A percentile compares a stretch with the other conserved stretches of the same genome.
These are phyloP conservation scores for Pelargonium nanum DNA, from an alignment of 345 rosid species.

Conservation along the genomic window DNA sequence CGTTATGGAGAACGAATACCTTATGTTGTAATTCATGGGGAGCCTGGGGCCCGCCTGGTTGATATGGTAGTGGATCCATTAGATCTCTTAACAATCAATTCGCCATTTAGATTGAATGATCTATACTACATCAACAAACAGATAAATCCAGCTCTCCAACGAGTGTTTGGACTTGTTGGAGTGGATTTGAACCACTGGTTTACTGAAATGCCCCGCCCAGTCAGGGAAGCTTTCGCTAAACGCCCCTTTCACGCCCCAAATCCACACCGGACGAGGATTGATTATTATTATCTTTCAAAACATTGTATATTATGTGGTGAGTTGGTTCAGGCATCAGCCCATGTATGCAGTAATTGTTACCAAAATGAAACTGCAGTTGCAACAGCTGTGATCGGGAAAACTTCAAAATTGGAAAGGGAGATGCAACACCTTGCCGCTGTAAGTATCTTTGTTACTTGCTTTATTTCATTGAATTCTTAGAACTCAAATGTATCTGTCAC, in stretches of 20 bases:
- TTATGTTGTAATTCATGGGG: constrained; percentile 84
- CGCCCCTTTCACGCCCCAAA: constrained; percentile 32
- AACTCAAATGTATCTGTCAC: too few relatives aligned
- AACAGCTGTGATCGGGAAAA: constrained; percentile 57
- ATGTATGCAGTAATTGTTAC: constrained; percentile 57
- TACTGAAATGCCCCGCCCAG: constrained; percentile 76
- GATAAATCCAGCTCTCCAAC: constrained; percentile 85
- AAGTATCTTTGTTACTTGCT: constrained; percentile 19
- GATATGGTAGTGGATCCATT: constrained; percentile 94
- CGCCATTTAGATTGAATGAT: constrained; percentile 76
- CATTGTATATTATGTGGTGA: constrained; percentile 86
- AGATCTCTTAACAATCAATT: constrained; percentile 62
- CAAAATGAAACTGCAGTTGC: constrained; percentile 42
- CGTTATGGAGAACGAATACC: constrained; percentile 83
- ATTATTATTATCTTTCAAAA: constrained; percentile 72
- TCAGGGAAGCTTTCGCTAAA: constrained; percentile 51
- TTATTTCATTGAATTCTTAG: not conserved
- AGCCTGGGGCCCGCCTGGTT: constrained; percentile 82
- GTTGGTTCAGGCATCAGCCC: constrained; percentile 56
- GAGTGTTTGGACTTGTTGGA: constrained; percentile 83
- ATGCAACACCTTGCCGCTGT: constrained; percentile 83
- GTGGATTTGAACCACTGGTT: constrained; percentile 79
- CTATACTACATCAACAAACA: constrained; percentile 82
- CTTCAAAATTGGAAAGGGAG: constrained; percentile 73
- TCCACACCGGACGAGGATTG: constrained; percentile 59